A percentile compares a stretch with the other conserved stretches of the same genome.
Evolutionary conservation across 139 green algal genomes (phyloP).

Genomic region (Auxenochlorella protothecoides): DNA sequence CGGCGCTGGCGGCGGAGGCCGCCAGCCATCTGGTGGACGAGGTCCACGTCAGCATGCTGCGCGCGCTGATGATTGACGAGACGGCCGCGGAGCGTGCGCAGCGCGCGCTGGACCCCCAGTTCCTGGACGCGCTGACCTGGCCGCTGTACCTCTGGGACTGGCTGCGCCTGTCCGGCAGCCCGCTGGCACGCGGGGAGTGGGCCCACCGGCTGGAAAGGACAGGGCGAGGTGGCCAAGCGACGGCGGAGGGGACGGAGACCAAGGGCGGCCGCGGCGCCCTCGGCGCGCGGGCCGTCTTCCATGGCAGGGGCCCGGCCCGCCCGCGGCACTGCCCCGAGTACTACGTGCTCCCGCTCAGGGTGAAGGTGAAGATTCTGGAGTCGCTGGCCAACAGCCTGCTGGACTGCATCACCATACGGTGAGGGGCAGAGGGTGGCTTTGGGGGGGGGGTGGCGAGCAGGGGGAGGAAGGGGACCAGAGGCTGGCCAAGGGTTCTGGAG

Average conservation of each 20-base stretch:
- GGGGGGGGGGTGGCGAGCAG: too few relatives aligned
- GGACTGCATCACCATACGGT: constrained; percentile 35
- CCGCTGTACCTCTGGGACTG: constrained; percentile 63
- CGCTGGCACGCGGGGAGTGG: constrained; percentile 10
- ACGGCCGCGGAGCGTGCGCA: constrained; percentile 21
- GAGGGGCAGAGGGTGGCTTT: not conserved
- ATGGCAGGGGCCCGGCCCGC: not conserved
- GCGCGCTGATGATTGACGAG: constrained; percentile 39
- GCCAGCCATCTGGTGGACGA: constrained; percentile 44
- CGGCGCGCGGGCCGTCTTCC: too few relatives aligned
- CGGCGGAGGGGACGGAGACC: too few relatives aligned
- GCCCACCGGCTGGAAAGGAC: constrained; percentile 1
- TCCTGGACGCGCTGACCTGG: constrained; percentile 60
- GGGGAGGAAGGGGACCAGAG: too few relatives aligned
- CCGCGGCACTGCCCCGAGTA: constrained; percentile 27
- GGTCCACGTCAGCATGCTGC: constrained; percentile 41
- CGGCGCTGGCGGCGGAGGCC: constrained; percentile 20
- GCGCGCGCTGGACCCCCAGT: constrained; percentile 29
- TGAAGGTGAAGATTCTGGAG: constrained; percentile 36
- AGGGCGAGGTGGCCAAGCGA: not conserved
- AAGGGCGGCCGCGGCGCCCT: too few relatives aligned
- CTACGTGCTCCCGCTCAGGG: constrained; percentile 27
- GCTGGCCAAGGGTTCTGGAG: too few relatives aligned
- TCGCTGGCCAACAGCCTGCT: constrained; percentile 45
- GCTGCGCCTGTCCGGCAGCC: constrained; percentile 32